Percentiles rank a stretch among this genome's conserved stretches.
These are phyloP conservation scores for Beta vulgaris DNA, from an alignment of 148 eudicot species.

Conservation along the genomic window DNA sequence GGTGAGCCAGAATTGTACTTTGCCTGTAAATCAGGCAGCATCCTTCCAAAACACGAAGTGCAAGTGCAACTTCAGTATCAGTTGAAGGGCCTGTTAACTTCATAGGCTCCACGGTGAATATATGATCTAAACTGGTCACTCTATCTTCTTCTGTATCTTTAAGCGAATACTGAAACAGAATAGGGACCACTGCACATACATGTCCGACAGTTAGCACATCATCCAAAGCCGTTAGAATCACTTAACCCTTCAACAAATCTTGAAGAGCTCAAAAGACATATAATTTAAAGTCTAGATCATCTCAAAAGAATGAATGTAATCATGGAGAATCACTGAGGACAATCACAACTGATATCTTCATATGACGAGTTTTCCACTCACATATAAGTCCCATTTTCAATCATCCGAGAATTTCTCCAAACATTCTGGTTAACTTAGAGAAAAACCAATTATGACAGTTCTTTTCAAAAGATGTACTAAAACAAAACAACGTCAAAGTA, in stretches of 20 bases:
- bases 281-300: neutral
- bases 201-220: neutral
- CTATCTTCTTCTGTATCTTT: constrained; percentile 77
- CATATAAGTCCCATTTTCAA: too few species aligned
- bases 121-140: constrained; percentile 66
- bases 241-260: neutral
- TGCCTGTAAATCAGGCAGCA: constrained; percentile 82
- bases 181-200: constrained; percentile 72
- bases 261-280: neutral
- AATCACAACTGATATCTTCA: neutral
- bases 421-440: too few species aligned
- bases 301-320: neutral
- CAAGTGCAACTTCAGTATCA: constrained; percentile 87
- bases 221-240: neutral
- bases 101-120: constrained; percentile 79
- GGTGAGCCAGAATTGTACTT: constrained; percentile 79
- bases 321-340: neutral
- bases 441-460: too few species aligned
- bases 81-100: constrained; percentile 75
- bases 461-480: too few species aligned
- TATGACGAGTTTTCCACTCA: too few species aligned
- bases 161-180: constrained; percentile 75
- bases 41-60: constrained; percentile 93
- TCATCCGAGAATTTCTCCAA: too few species aligned
- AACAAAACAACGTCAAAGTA: too few species aligned